Percentiles rank a stretch among this genome's conserved stretches.
Conservation (phyloP, 805 yeast species). For the Cyberlindnera mycetangii region DNA sequence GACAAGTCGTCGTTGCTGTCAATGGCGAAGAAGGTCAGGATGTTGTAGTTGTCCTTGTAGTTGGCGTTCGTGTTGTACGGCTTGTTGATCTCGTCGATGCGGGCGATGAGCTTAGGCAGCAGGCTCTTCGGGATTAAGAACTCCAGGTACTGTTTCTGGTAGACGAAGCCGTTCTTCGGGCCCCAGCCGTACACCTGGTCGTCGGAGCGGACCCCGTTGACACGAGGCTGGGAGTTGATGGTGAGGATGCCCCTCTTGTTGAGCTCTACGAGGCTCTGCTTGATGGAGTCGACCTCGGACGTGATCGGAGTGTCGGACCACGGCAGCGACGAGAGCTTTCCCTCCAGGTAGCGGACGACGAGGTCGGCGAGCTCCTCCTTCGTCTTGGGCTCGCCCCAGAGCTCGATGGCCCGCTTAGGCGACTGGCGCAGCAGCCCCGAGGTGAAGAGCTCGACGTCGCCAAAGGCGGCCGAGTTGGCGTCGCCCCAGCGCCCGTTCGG, state of each 20-base stretch:
- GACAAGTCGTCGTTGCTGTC: conserved; percentile 50
- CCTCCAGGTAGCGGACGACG: conserved; percentile 66
- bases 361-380: conserved; percentile 59
- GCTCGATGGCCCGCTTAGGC: conserved; percentile 69
- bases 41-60: conserved; percentile 37
- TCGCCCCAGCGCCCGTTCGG: conserved; percentile 99
- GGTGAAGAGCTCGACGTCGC: conserved; percentile 81
- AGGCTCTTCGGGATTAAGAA: conserved; percentile 64
- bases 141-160: conserved; percentile 92
- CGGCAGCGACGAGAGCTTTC: conserved; percentile 73
- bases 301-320: conserved; percentile 94
- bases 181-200: conserved; percentile 97
- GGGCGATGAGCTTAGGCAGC: conserved; percentile 35
- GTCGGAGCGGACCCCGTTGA: conserved; percentile 72
- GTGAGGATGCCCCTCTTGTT: conserved; percentile 72
- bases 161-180: conserved; percentile 81
- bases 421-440: conserved; percentile 80
- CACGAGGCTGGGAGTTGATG: conserved; percentile 91
- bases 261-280: conserved; percentile 54
- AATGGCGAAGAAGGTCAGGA: conserved; percentile 78
- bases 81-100: conserved; percentile 46
- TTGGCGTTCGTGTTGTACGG: conserved; percentile 23
- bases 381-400: conserved; percentile 83
- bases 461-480: conserved; percentile 95
- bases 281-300: conserved; percentile 66